Percentiles rank a stretch among this genome's conserved stretches.
phyloP scores from a whole-genome alignment of 1,284 basidiomycete species.

The Boletus hoseneyae region DNA sequence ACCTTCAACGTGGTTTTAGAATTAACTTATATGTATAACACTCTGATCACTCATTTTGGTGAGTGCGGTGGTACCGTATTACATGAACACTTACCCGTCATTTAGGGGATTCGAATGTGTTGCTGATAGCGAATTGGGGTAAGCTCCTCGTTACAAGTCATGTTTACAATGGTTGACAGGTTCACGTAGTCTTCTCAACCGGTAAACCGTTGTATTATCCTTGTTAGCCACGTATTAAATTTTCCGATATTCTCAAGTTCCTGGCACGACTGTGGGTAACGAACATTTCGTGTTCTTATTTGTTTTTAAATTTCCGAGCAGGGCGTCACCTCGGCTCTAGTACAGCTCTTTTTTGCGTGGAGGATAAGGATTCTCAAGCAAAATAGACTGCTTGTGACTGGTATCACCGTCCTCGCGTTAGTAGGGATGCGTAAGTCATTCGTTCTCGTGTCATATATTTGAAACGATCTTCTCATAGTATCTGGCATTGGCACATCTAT shows the following conservation, averaged over 20 bases:
- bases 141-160: background rate
- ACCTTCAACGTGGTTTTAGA: slow-evolving; percentile 40
- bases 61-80: slow-evolving; percentile 1
- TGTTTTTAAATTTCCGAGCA: slow-evolving; percentile 11
- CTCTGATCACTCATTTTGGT: slow-evolving; percentile 39
- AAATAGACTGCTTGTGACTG: slow-evolving; percentile 25
- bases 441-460: background rate
- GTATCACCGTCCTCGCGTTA: slow-evolving; percentile 31
- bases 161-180: background rate
- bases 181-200: slow-evolving; percentile 21
- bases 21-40: slow-evolving; percentile 37
- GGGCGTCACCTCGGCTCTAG: slow-evolving; percentile 38
- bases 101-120: slow-evolving; percentile 15
- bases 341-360: slow-evolving; percentile 45
- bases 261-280: slow-evolving; percentile 22
- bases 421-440: slow-evolving; percentile 20
- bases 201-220: slow-evolving; percentile 8
- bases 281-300: background rate
- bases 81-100: background rate
- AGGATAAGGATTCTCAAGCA: slow-evolving; percentile 38
- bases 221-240: background rate
- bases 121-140: slow-evolving; percentile 23
- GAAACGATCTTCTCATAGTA: slow-evolving; percentile 17
- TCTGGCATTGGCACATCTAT: slow-evolving; percentile 34
- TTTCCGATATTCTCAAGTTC: slow-evolving; percentile 12